Evolutionary conservation across 768 basidiomycete species (phyloP).

Genomic region (Lanmaoa pseudosensibilis): DNA sequence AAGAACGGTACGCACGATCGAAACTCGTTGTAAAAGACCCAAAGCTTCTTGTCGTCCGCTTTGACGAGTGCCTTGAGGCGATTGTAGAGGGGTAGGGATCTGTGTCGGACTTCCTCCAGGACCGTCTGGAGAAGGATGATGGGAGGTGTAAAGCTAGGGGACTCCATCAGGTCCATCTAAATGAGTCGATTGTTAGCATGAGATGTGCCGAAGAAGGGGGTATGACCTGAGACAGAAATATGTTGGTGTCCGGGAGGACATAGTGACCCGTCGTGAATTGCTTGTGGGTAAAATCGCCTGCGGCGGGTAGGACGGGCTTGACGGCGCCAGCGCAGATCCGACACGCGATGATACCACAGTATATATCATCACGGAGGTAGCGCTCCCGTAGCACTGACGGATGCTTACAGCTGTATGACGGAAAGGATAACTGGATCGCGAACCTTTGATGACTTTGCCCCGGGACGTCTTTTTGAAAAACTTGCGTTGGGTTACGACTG

Average conservation of each 20-base stretch:
- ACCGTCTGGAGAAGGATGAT: constrained; percentile 94
- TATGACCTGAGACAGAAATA: constrained; percentile 79
- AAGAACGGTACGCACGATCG: constrained; percentile 55
- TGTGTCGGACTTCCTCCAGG: constrained; percentile 92
- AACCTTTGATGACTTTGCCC: constrained; percentile 94
- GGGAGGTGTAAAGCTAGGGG: constrained; percentile 68
- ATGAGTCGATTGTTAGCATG: constrained; percentile 2
- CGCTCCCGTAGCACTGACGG: constrained; percentile 82
- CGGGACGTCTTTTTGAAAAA: constrained; percentile 95
- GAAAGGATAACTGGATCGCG: constrained; percentile 1
- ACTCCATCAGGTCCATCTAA: constrained; percentile 94
- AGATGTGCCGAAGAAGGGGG: not conserved
- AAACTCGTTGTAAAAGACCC: constrained; percentile 88
- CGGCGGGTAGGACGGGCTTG: constrained; percentile 52
- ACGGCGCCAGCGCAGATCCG: constrained; percentile 49
- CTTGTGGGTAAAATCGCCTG: constrained; percentile 59
- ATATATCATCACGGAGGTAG: constrained; percentile 89
- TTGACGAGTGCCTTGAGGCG: constrained; percentile 83
- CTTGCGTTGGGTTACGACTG: constrained; percentile 77
- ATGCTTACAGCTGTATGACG: not conserved
- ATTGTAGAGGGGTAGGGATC: constrained; percentile 90
- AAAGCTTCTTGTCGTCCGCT: constrained; percentile 82
- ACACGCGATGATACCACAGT: constrained; percentile 80
- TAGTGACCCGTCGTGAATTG: constrained; percentile 70
- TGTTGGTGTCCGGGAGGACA: constrained; percentile 91